These are phyloP conservation scores for Rhodofomes roseus DNA, from an alignment of 1,284 basidiomycete species.

Conservation along the genomic window DNA sequence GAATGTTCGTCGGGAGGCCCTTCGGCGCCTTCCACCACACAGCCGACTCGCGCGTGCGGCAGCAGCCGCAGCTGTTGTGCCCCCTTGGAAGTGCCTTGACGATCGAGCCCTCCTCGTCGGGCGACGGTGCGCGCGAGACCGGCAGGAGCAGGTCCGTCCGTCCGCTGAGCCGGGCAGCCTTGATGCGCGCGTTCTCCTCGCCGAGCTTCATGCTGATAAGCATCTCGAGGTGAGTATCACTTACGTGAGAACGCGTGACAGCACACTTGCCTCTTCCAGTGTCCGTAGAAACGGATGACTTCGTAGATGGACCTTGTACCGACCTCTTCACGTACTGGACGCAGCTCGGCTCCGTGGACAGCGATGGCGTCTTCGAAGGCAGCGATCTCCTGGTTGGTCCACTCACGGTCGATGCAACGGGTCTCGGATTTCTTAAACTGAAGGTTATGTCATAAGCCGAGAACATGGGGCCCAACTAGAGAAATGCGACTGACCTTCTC, in stretches of 20 bases:
- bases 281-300: conserved; percentile 80
- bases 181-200: conserved; percentile 58
- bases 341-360: conserved; percentile 73
- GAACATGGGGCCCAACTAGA: background rate
- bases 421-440: conserved; percentile 76
- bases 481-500: conserved; percentile 50
- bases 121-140: conserved; percentile 22
- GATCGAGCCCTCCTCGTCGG: conserved; percentile 76
- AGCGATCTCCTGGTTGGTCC: conserved; percentile 66
- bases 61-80: conserved; percentile 67
- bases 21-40: conserved; percentile 88
- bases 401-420: conserved; percentile 65
- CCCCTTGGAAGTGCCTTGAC: conserved; percentile 53
- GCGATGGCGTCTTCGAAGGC: conserved; percentile 76
- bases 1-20: conserved; percentile 62
- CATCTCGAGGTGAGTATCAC: background rate
- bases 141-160: conserved; percentile 22
- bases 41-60: conserved; percentile 70
- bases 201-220: conserved; percentile 52
- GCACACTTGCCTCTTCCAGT: conserved; percentile 78
- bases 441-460: conserved; percentile 4
- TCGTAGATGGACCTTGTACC: conserved; percentile 68
- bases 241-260: background rate
- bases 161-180: conserved; percentile 42
- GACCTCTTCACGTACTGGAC: conserved; percentile 73